Conservation (phyloP, 768 basidiomycete genomes). For the Xerocomellus intermedius region DNA sequence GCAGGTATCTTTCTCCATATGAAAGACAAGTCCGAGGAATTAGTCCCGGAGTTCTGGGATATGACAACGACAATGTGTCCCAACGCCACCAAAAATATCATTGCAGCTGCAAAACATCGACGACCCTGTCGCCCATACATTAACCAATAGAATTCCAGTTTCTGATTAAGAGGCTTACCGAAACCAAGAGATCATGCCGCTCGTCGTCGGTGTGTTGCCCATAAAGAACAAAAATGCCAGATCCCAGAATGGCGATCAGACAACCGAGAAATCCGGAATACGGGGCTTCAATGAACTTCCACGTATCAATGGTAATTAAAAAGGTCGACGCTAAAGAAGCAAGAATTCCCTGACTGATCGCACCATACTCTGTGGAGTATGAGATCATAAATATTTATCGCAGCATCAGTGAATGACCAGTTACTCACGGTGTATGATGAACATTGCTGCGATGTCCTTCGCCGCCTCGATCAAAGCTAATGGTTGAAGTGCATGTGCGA, state of each 20-base stretch:
- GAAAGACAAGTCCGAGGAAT: slow-evolving; percentile 2
- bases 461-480: slow-evolving; percentile 17
- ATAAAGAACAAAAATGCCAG: not conserved
- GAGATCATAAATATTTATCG: not conserved
- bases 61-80: slow-evolving; percentile 6
- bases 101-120: slow-evolving; percentile 1
- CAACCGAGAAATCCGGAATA: slow-evolving; percentile 18
- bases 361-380: slow-evolving; percentile 30
- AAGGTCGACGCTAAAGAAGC: slow-evolving; percentile 5
- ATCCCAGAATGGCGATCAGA: slow-evolving; percentile 16
- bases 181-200: slow-evolving; percentile 7
- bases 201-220: not conserved
- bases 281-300: slow-evolving; percentile 4
- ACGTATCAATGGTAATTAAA: slow-evolving; percentile 8
- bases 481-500: slow-evolving; percentile 13
- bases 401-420: not conserved
- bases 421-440: slow-evolving; percentile 27
- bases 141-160: not conserved
- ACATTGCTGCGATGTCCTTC: slow-evolving; percentile 18
- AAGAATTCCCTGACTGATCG: slow-evolving; percentile 24
- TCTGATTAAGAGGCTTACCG: slow-evolving; percentile 9
- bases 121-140: slow-evolving; percentile 1
- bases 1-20: not conserved
- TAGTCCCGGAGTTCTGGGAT: not conserved
- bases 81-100: not conserved